Conservation (phyloP, 441 rosid genomes). For the Capsella rubella region DNA sequence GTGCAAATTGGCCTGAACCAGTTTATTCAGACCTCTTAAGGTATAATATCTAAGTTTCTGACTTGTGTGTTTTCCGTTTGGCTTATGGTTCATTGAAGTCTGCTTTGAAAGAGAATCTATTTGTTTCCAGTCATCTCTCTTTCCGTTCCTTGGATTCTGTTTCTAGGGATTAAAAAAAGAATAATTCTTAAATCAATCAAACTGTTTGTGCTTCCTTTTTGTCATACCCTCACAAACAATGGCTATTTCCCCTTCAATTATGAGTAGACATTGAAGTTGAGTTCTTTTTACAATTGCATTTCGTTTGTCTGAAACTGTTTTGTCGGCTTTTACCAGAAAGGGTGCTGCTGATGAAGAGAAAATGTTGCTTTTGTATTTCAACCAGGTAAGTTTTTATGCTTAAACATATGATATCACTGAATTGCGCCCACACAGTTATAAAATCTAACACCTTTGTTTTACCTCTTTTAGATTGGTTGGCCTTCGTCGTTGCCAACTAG, state of each 20-base stretch:
- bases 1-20: slow-evolving; percentile 94
- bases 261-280: slow-evolving; percentile 4
- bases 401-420: neutral
- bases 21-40: slow-evolving; percentile 79
- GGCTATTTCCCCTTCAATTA: neutral
- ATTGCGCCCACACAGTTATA: slow-evolving; percentile 4
- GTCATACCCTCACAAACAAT: neutral
- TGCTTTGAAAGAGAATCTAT: neutral
- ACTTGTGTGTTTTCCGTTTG: slow-evolving; percentile 5
- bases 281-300: slow-evolving; percentile 12
- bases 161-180: neutral
- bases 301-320: slow-evolving; percentile 20
- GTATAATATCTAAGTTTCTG: slow-evolving; percentile 39
- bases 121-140: slow-evolving; percentile 1
- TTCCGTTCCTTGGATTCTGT: slow-evolving; percentile 10
- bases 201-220: neutral
- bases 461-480: slow-evolving; percentile 82
- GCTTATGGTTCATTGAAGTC: slow-evolving; percentile 16
- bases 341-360: slow-evolving; percentile 88
- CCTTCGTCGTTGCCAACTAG: slow-evolving; percentile 91
- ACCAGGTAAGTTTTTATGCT: slow-evolving; percentile 58
- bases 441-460: slow-evolving; percentile 32
- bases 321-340: slow-evolving; percentile 56
- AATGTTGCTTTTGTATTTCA: slow-evolving; percentile 83
- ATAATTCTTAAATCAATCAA: neutral